Conservation (phyloP, 768 basidiomycete species). For the Auricularia heimuer region DNA sequence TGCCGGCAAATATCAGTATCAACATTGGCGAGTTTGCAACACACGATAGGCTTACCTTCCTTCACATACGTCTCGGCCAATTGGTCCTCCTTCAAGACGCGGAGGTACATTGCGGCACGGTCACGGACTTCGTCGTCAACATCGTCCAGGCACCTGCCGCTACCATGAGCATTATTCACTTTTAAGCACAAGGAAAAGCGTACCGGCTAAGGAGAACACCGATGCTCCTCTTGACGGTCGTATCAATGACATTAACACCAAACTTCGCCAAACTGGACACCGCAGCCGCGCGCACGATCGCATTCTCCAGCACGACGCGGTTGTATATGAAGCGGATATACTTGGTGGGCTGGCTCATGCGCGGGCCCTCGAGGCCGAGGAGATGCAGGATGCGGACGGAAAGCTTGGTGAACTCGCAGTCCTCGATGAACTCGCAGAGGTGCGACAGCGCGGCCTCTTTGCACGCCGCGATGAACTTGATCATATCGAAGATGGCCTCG, state of each 20-base stretch:
- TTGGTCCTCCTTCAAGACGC: constrained; percentile 65
- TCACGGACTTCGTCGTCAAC: constrained; percentile 99
- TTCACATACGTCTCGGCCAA: constrained; percentile 83
- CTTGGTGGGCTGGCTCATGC: constrained; percentile 92
- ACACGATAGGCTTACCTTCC: constrained; percentile 54
- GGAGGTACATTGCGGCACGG: constrained; percentile 90
- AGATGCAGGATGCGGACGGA: constrained; percentile 94
- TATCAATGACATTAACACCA: constrained; percentile 79
- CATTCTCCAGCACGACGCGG: constrained; percentile 96
- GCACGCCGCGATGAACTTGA: constrained; percentile 91
- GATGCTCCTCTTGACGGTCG: constrained; percentile 72
- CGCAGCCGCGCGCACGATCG: constrained; percentile 93
- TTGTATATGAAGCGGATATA: constrained; percentile 99
- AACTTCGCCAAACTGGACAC: constrained; percentile 94
- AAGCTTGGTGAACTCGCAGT: constrained; percentile 98
- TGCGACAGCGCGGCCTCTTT: constrained; percentile 97
- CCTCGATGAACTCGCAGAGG: constrained; percentile 98
- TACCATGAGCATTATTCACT: not conserved
- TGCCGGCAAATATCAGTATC: constrained; percentile 8
- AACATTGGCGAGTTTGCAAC: not conserved
- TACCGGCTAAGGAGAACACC: constrained; percentile 78
- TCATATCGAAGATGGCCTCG: constrained; percentile 99
- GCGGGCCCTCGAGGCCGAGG: constrained; percentile 92
- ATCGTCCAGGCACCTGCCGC: constrained; percentile 81
- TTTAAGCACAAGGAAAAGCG: constrained; percentile 13